Percentiles rank a stretch among this genome's conserved stretches.
These are phyloP conservation scores for Dendrobium nobile DNA, from an alignment of 106 monocot species.

Conservation along the genomic window DNA sequence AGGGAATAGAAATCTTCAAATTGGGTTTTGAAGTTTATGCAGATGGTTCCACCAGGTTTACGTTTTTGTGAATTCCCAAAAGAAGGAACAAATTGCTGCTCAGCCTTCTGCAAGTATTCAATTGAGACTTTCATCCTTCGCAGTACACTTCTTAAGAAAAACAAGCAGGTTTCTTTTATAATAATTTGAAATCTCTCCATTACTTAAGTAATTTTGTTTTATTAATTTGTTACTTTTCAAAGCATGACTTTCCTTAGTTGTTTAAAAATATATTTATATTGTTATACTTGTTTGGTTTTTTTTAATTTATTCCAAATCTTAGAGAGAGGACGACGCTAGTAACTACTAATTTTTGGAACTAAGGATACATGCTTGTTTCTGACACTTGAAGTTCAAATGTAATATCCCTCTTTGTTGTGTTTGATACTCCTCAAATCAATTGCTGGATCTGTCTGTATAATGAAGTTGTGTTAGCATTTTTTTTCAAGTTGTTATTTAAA, in stretches of 20 bases:
- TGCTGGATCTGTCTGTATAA: too few relatives aligned
- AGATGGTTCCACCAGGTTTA: slow-evolving; percentile 68
- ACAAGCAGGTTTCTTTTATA: slow-evolving; percentile 42
- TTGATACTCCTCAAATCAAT: too few relatives aligned
- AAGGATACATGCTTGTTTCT: too few relatives aligned
- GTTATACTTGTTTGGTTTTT: neutral
- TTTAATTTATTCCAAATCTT: neutral
- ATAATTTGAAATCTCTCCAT: neutral
- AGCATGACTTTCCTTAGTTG: neutral
- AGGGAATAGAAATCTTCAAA: slow-evolving; percentile 36
- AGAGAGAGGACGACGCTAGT: too few relatives aligned
- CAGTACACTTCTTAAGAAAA: slow-evolving; percentile 43
- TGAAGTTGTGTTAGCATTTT: too few relatives aligned
- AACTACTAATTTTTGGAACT: too few relatives aligned
- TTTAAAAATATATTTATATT: neutral
- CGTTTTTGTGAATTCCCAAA: slow-evolving; percentile 55
- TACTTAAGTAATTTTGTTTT: neutral
- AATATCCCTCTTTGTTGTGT: too few relatives aligned
- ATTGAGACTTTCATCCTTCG: slow-evolving; percentile 40
- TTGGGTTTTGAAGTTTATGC: slow-evolving; percentile 84
- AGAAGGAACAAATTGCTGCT: slow-evolving; percentile 32
- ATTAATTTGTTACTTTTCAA: neutral
- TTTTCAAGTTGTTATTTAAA: too few relatives aligned
- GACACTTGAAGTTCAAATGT: too few relatives aligned
- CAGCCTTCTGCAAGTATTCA: slow-evolving; percentile 36